A percentile compares a stretch with the other conserved stretches of the same genome.
These are phyloP conservation scores for Theileria luwenshuni DNA, from an alignment of 169 alveolate genomes.

Conservation along the genomic window DNA sequence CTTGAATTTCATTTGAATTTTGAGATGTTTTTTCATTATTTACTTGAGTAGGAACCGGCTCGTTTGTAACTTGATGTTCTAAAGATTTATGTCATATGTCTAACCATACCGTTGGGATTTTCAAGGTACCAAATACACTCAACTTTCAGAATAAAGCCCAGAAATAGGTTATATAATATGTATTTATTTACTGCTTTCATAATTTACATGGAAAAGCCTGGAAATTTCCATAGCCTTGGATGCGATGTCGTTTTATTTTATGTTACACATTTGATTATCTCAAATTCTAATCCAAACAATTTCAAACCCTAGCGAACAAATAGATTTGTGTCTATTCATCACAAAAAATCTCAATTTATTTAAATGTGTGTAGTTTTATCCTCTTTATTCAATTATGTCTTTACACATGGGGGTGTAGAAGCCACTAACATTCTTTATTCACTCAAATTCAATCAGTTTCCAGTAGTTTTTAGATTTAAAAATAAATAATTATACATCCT, in stretches of 20 bases:
- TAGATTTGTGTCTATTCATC: background rate
- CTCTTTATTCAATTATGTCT: background rate
- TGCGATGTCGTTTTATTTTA: slow-evolving; percentile 20
- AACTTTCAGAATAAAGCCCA: background rate
- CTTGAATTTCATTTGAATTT: slow-evolving; percentile 19
- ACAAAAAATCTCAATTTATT: background rate
- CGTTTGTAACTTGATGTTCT: background rate
- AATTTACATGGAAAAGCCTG: slow-evolving; percentile 7
- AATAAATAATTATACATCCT: too few species aligned
- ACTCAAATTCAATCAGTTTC: background rate
- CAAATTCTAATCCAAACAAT: background rate
- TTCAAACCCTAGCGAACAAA: background rate
- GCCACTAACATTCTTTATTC: too few species aligned
- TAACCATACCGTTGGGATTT: slow-evolving; percentile 50
- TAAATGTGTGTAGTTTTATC: background rate
- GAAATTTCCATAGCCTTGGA: background rate
- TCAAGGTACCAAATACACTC: slow-evolving; percentile 58
- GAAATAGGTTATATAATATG: background rate
- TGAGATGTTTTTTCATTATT: background rate
- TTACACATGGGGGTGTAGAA: slow-evolving; percentile 17
- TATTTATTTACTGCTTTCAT: slow-evolving; percentile 12
- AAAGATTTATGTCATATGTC: slow-evolving; percentile 1
- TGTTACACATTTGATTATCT: slow-evolving; percentile 1
- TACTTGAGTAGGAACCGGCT: background rate
- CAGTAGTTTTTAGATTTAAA: too few species aligned